These are phyloP conservation scores for Lichina pygmaea DNA, from an alignment of 495 filamentous ascomycete genomes.

Conservation along the genomic window DNA sequence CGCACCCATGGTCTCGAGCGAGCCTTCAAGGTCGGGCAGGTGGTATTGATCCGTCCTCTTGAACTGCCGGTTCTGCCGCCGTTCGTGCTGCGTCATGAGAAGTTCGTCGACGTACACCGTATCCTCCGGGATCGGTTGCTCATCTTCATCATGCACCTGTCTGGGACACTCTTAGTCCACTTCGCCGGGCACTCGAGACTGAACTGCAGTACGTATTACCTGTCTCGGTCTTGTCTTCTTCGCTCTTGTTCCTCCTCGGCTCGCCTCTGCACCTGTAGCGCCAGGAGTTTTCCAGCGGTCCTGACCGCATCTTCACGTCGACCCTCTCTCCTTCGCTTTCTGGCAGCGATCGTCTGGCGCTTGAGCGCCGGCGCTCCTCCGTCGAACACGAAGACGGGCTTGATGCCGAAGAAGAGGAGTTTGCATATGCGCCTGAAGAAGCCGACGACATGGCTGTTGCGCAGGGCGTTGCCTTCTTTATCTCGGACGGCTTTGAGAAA, in stretches of 20 bases:
- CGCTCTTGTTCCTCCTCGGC: slow-evolving; percentile 61
- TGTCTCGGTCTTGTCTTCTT: slow-evolving; percentile 22
- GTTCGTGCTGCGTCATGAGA: slow-evolving; percentile 53
- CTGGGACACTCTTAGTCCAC: too few species aligned
- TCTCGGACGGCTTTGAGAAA: slow-evolving; percentile 96
- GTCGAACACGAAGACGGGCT: slow-evolving; percentile 93
- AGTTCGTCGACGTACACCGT: slow-evolving; percentile 75
- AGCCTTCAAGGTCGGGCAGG: slow-evolving; percentile 53
- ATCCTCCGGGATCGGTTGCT: slow-evolving; percentile 38
- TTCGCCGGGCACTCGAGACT: too few species aligned
- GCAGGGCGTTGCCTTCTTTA: slow-evolving; percentile 89
- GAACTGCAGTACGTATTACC: slow-evolving; percentile 3
- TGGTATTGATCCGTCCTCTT: slow-evolving; percentile 85
- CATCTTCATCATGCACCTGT: slow-evolving; percentile 13
- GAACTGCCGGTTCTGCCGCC: slow-evolving; percentile 48
- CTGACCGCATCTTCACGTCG: slow-evolving; percentile 73
- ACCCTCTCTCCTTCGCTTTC: slow-evolving; percentile 64
- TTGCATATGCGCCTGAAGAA: slow-evolving; percentile 98
- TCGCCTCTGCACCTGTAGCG: slow-evolving; percentile 68
- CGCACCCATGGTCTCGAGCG: slow-evolving; percentile 59
- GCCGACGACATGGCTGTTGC: slow-evolving; percentile 82
- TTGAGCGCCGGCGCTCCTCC: slow-evolving; percentile 82
- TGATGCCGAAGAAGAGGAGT: slow-evolving; percentile 84
- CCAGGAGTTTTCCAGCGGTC: slow-evolving; percentile 73
- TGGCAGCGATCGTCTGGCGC: slow-evolving; percentile 56